Evolutionary conservation across 2,329 filamentous ascomycete genomes (phyloP).

Genomic region (Cercospora nicotianae): DNA sequence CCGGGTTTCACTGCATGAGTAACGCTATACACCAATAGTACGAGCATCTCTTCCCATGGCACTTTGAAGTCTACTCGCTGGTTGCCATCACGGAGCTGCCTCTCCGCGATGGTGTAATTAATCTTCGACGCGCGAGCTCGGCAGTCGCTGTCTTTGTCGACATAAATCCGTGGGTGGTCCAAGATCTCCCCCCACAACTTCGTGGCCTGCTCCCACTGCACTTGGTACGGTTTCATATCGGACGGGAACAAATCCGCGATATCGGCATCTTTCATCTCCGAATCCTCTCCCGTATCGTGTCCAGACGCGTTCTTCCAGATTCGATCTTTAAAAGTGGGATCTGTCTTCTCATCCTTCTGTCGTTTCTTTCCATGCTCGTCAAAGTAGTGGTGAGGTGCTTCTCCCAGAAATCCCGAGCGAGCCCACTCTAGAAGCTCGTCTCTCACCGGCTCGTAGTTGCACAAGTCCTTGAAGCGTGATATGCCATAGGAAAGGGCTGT

Average conservation of each 20-base stretch:
- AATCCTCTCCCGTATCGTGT: background rate
- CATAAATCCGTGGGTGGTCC: background rate
- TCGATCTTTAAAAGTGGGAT: background rate
- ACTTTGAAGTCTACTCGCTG: background rate
- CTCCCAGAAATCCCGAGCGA: background rate
- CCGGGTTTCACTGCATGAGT: background rate
- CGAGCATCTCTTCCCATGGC: background rate
- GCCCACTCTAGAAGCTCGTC: background rate
- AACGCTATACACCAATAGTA: background rate
- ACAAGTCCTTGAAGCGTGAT: background rate
- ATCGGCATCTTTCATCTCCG: background rate
- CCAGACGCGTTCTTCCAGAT: background rate
- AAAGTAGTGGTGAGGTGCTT: background rate
- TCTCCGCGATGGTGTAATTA: background rate
- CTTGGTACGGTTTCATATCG: background rate
- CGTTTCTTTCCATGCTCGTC: background rate
- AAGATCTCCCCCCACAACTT: background rate
- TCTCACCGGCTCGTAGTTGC: background rate
- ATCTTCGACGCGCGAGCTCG: background rate
- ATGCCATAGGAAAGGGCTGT: background rate
- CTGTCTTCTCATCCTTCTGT: background rate
- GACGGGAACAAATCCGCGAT: background rate
- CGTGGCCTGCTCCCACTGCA: background rate
- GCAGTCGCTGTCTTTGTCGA: background rate
- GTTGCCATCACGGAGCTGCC: background rate